Evolutionary conservation across 2,329 filamentous ascomycete species (phyloP).

Genomic region (Phialemonium atrogriseum): DNA sequence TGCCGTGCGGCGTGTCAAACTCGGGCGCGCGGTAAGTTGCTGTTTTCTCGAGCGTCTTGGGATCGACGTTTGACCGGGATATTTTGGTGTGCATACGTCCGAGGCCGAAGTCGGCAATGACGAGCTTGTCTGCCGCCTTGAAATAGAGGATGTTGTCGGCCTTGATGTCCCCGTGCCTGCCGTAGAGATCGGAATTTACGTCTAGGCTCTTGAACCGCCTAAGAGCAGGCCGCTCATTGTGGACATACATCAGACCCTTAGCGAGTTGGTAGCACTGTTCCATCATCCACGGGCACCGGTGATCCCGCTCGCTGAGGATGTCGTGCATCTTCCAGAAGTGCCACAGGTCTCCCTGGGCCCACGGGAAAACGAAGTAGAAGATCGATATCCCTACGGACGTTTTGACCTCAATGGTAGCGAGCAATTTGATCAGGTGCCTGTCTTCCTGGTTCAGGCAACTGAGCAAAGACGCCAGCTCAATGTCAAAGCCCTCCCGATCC

Average conservation of each 20-base stretch:
- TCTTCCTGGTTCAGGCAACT: too few relatives aligned
- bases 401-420: conserved; percentile 6
- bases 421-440: conserved; percentile 2
- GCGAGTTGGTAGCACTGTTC: conserved; percentile 3
- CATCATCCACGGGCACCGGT: conserved; percentile 5
- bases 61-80: neutral
- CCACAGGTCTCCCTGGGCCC: conserved; percentile 4
- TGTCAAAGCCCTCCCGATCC: too few relatives aligned
- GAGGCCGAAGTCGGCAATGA: conserved; percentile 4
- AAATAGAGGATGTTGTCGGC: conserved; percentile 7
- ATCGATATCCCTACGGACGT: neutral
- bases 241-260: conserved; percentile 5
- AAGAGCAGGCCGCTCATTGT: conserved; percentile 6
- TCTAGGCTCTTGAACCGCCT: too few relatives aligned
- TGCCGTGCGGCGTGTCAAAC: conserved; percentile 13
- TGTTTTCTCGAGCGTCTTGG: conserved; percentile 3
- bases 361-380: conserved; percentile 8
- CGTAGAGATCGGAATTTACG: conserved; percentile 2
- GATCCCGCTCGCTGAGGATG: neutral
- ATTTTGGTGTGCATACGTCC: conserved; percentile 1
- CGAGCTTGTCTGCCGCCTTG: neutral
- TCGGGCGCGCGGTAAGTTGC: conserved; percentile 32
- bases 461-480: too few relatives aligned
- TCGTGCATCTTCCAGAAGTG: conserved; percentile 5
- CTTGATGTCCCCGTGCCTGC: conserved; percentile 9